Conservation (phyloP, 1,284 basidiomycete genomes). For the Malassezia pachydermatis region DNA sequence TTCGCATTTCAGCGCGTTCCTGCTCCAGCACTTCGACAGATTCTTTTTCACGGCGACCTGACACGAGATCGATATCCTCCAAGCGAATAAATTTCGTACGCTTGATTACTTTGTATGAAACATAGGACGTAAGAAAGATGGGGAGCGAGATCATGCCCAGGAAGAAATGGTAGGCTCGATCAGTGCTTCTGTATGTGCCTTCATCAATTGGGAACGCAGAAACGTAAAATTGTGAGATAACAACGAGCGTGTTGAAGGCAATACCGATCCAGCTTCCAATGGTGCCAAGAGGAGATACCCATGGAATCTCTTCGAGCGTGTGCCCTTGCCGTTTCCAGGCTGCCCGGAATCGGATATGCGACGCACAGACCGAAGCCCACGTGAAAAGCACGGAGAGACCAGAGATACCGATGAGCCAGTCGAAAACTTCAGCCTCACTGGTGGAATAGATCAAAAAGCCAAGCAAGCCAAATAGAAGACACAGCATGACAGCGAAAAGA, state of each 20-base stretch:
- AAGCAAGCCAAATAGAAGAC: slow-evolving; percentile 34
- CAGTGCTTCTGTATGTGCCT: too few species aligned
- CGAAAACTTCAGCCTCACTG: slow-evolving; percentile 36
- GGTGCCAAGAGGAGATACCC: slow-evolving; percentile 51
- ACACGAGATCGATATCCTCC: slow-evolving; percentile 53
- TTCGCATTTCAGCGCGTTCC: slow-evolving; percentile 30
- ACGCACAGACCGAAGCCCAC: slow-evolving; percentile 39
- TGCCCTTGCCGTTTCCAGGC: slow-evolving; percentile 52
- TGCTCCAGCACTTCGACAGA: slow-evolving; percentile 32
- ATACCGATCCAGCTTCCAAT: slow-evolving; percentile 51
- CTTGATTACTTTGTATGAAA: slow-evolving; percentile 31
- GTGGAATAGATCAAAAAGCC: slow-evolving; percentile 35
- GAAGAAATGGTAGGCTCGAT: slow-evolving; percentile 51
- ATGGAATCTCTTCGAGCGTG: slow-evolving; percentile 52
- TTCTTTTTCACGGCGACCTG: slow-evolving; percentile 48
- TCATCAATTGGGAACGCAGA: slow-evolving; percentile 39
- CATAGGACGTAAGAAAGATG: slow-evolving; percentile 26
- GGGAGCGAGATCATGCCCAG: slow-evolving; percentile 49
- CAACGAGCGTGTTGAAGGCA: slow-evolving; percentile 35
- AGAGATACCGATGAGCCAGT: slow-evolving; percentile 53
- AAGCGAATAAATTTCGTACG: slow-evolving; percentile 45
- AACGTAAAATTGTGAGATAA: slow-evolving; percentile 28
- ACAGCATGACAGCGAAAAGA: slow-evolving; percentile 48
- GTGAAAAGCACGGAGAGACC: slow-evolving; percentile 54
- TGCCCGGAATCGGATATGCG: slow-evolving; percentile 46